Evolutionary conservation across 2,329 filamentous ascomycete genomes (phyloP).

Genomic region (Venturia nashicola): DNA sequence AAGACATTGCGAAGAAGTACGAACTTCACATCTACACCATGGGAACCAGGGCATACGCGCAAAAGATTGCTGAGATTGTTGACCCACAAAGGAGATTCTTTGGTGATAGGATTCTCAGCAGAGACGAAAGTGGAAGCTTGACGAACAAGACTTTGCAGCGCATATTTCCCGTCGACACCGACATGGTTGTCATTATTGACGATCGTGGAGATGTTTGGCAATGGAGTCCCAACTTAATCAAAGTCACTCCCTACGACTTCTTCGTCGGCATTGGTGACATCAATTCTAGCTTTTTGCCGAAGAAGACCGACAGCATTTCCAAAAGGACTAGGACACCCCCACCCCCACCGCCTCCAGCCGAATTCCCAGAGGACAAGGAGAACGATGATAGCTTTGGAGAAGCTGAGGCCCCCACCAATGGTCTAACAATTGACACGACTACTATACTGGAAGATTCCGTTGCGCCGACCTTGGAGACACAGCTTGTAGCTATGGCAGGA

Average conservation of each 20-base stretch:
- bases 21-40: conserved; percentile 98
- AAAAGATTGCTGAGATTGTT: conserved; percentile 83
- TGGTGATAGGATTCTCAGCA: conserved; percentile 86
- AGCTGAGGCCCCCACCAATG: conserved; percentile 13
- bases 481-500: conserved; percentile 63
- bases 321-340: neutral
- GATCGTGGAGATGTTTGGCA: conserved; percentile 94
- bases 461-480: conserved; percentile 45
- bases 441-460: neutral
- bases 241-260: conserved; percentile 91
- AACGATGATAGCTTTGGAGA: conserved; percentile 10
- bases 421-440: conserved; percentile 7
- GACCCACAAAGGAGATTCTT: conserved; percentile 85
- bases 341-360: conserved; percentile 3
- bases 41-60: conserved; percentile 93
- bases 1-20: conserved; percentile 66
- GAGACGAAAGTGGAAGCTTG: conserved; percentile 92
- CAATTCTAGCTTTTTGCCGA: conserved; percentile 92
- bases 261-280: conserved; percentile 98
- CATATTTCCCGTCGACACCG: conserved; percentile 89
- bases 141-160: conserved; percentile 81
- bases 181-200: conserved; percentile 99
- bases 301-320: conserved; percentile 35
- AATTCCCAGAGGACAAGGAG: conserved; percentile 11
- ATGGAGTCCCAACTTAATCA: conserved; percentile 86